These are phyloP conservation scores for Bipolaris sorokiniana DNA, from an alignment of 2,329 filamentous ascomycete species.

Conservation along the genomic window DNA sequence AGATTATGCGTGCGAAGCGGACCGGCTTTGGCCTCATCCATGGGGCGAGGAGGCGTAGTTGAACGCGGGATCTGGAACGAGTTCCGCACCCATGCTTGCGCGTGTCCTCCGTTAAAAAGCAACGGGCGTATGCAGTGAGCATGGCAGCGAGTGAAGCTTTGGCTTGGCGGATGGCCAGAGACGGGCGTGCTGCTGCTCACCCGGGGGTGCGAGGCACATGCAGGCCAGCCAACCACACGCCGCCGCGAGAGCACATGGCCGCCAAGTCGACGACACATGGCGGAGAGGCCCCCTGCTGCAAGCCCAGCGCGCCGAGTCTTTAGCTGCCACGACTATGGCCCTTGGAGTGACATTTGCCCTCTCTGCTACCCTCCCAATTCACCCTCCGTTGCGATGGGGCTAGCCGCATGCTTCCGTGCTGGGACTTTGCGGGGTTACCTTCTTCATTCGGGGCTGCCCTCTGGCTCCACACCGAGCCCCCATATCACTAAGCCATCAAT, in stretches of 20 bases:
- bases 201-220: constrained; percentile 1
- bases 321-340: constrained; percentile 11
- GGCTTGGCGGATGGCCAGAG: constrained; percentile 18
- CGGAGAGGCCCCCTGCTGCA: constrained; percentile 14
- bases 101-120: constrained; percentile 22
- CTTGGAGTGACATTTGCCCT: constrained; percentile 4
- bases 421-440: constrained; percentile 18
- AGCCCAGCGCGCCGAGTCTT: constrained; percentile 8
- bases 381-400: constrained; percentile 7
- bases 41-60: constrained; percentile 25
- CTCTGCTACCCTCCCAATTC: too few species aligned
- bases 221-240: constrained; percentile 15
- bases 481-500: constrained; percentile 11
- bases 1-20: constrained; percentile 21
- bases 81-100: constrained; percentile 23
- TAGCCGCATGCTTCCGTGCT: constrained; percentile 7
- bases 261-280: constrained; percentile 5
- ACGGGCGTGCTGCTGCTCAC: constrained; percentile 14
- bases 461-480: constrained; percentile 2
- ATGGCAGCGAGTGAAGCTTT: constrained; percentile 17
- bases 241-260: constrained; percentile 11
- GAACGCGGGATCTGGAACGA: constrained; percentile 23
- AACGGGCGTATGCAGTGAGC: constrained; percentile 14
- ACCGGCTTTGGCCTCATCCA: constrained; percentile 17
- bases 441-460: constrained; percentile 8